Percentiles rank a stretch among this genome's conserved stretches.
Evolutionary conservation across 768 basidiomycete species (phyloP).

Genomic region (Pseudohyphozyma bogoriensis): DNA sequence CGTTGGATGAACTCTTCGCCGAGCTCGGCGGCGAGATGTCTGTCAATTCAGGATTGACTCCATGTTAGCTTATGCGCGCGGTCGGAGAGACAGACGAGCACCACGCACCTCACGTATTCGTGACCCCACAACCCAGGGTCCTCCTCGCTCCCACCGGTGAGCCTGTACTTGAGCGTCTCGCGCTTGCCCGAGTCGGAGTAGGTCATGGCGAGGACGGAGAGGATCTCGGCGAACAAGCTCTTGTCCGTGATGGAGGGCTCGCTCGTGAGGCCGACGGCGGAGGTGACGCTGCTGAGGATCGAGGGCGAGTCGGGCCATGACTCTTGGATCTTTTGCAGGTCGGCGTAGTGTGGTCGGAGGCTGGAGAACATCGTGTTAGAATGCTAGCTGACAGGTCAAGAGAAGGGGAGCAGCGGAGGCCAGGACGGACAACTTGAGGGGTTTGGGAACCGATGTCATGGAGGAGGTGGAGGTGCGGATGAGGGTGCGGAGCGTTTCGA

Average conservation of each 20-base stretch:
- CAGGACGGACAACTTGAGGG: conserved; percentile 77
- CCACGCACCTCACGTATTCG: conserved; percentile 69
- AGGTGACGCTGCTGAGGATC: conserved; percentile 51
- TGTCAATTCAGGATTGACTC: background rate
- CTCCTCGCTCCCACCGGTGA: conserved; percentile 50
- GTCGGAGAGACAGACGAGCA: background rate
- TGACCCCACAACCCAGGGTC: conserved; percentile 98
- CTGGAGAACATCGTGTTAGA: too few relatives aligned
- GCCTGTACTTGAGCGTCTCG: conserved; percentile 85
- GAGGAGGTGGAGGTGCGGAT: conserved; percentile 95
- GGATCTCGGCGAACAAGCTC: conserved; percentile 91
- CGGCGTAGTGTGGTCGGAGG: conserved; percentile 83
- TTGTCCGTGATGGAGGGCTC: conserved; percentile 37
- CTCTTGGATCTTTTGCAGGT: conserved; percentile 71
- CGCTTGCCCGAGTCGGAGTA: conserved; percentile 96
- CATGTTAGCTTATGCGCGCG: too few relatives aligned
- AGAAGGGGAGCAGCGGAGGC: too few relatives aligned
- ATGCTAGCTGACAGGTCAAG: too few relatives aligned
- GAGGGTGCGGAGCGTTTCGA: conserved; percentile 84
- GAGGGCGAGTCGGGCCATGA: conserved; percentile 56
- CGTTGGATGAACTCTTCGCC: conserved; percentile 78
- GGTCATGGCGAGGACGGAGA: conserved; percentile 98
- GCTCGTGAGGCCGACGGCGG: conserved; percentile 10
- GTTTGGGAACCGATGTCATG: conserved; percentile 99
- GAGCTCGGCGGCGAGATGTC: conserved; percentile 84